Evolutionary conservation across 2,329 filamentous ascomycete species (phyloP), one percentile per base, ranked within the genome.

Genomic region (Plectosphaerella sp.): DNA sequence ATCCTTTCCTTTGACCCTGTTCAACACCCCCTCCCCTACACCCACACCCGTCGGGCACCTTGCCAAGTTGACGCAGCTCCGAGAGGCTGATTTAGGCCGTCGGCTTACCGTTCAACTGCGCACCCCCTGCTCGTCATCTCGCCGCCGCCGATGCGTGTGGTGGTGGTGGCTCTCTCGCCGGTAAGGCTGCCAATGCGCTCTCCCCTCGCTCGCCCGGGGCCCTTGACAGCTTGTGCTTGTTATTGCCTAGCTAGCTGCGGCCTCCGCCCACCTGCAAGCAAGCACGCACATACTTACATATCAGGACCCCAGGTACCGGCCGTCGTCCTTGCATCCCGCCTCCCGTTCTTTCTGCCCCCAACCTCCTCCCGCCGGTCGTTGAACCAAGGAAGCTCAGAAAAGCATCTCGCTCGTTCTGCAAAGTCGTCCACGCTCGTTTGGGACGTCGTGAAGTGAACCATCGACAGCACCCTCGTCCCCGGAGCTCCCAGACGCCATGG

Each of bases 261-360:
- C 24, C 45, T 33, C 45, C 28, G 24, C 45, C 28, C 45, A 47
- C 45, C 45, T 47, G 15, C 24, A 14, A 47, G 45, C 24, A 33
- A 33, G n/a, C 41, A 20, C 41, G 18, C 41, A 18, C 20, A 48
- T 18, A 41, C n/a, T n/a, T 48, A 48, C 47, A 48, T 48, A 48
- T 48, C 18, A 25, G 16, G 25, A 25, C 47, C 35, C 20, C 47
- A 41, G 47, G 47, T 41, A 41, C 35, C 28, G 28, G 28, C 28
- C 28, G 28, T 12, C 28, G 28, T 33, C 28, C 28, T 33, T 33
- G 28, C 45, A 47, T 47, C 45, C 25, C 45, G 24, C 45, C 15
- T 47, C 45, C 47, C 20, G 33, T 41, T 41, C 20, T 37, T 48
- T 48, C 35, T 41, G 36, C 47, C 47, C 47, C 47, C 35, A 48